Base-by-base conservation (phyloP, 257 asterid genomes). In the Przewalskia tangutica region DNA sequence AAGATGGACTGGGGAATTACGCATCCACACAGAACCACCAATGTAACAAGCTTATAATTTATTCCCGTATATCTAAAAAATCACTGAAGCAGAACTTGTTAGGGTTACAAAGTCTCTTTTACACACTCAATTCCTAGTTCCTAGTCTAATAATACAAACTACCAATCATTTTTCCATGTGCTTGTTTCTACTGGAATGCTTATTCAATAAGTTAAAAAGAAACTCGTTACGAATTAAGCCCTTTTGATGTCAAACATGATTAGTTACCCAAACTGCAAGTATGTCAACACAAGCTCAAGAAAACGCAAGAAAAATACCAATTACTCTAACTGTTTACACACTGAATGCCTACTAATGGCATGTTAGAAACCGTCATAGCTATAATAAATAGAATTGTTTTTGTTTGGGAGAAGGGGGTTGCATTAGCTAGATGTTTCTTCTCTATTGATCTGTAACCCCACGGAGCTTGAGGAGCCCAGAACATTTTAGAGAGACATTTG, bases 361-460 rank as follows among this genome's bases (percentile, higher is more conserved):
- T 51, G 17, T 51, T 11, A 51, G 11, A 51, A 11, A 51, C 56
- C 3, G 6, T 51, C 20, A 64, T 13, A 64, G 20, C 18, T 13
- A 64, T 8, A 6, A 34, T 10, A n/a, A 6, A 0, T 14, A 58
- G 23, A 17, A 9, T 6, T 17, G 5, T 67, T 40, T 58, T 5
- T 6, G 0, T 4, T 63, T 6, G 40, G 16, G 14, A 4, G n/a
- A 4, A 18, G 62, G 63, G 11, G 27, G 1, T 58, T 20, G 9
- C 2, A 8, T 7, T 66, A 32, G 63, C 14, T 32, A 53, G 20
- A 80, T 88, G 89, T 88, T 77, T 79, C 89, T 82, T 50, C 91
- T 86, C 93, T 18, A 87, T 86, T 84, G 87, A 91, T 89, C 91
- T 86, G 86, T 87, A 88, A 82, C 90, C 66, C 86, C 89, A 90